Evolutionary conservation across 306 rosid species (phyloP), one percentile per base, ranked within the genome.

Genomic region (Castanea mollissima): DNA sequence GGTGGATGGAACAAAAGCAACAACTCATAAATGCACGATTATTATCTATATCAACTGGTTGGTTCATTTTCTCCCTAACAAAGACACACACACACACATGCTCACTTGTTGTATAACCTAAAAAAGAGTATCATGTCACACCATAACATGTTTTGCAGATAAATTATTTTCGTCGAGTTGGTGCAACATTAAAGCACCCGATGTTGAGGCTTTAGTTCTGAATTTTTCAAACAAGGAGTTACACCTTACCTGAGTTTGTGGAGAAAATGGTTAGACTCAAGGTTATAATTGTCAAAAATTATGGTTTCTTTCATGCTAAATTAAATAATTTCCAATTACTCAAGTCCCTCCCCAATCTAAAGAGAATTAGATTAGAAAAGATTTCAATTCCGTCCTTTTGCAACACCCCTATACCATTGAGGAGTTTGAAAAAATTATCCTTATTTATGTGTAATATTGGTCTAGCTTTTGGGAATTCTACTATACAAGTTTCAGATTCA

Each of bases 361-460:
- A 34, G 18, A 64, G 71, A 64, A 31, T 64, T n/a, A 64, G 46
- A 31, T 25, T 64, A 31, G 71, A 64, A 34, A 25, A 25, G 71
- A 10, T 83, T 78, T 83, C 83, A 56, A 65, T 81, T 59, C 80
- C 87, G 52, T 19, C 18, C 73, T 44, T 83, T 0, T 69, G 81
- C 62, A 52, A 7, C 15, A 13, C 16, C 54, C 54, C 27, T 23
- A 23, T 12, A 49, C 54, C 54, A 32, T n/a, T 81, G 73, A 44
- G n/a, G 75, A 83, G 38, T 44, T 64, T 86, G 78, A 56, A 27
- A 54, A 83, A 78, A 55, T 23, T 87, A 32, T 85, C 87, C 71
- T 83, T 85, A 31, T 79, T 59, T 35, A 87, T 87, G 88, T 85
- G 91, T 68, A 65, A 83, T n/a, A 80, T 76, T 46, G 78, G 2